Evolutionary conservation across 768 basidiomycete species (phyloP).

Genomic region (Rhizopogon salebrosus): DNA sequence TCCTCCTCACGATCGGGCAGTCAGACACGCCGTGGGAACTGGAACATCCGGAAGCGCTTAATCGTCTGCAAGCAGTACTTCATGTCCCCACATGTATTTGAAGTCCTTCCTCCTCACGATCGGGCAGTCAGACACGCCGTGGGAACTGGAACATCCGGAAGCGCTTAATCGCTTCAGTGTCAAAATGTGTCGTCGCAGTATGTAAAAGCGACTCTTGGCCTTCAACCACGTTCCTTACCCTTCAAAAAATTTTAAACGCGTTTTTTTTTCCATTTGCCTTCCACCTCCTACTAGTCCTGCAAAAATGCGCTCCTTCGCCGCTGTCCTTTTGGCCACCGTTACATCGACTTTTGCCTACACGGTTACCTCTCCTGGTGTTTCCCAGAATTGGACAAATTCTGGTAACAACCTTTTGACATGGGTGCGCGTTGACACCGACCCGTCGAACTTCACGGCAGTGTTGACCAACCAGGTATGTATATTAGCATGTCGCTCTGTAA

Average conservation of each 20-base stretch:
- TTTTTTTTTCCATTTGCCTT: slow-evolving; percentile 10
- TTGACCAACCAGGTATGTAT: slow-evolving; percentile 56
- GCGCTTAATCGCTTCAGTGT: slow-evolving; percentile 5
- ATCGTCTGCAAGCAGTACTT: not conserved
- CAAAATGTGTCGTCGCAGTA: slow-evolving; percentile 4
- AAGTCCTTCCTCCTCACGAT: not conserved
- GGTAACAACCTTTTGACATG: slow-evolving; percentile 55
- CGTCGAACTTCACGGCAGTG: slow-evolving; percentile 60
- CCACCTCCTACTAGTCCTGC: slow-evolving; percentile 10
- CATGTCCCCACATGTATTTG: not conserved
- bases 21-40: slow-evolving; percentile 17
- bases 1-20: not conserved
- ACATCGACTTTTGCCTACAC: slow-evolving; percentile 59
- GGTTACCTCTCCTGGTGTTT: slow-evolving; percentile 46
- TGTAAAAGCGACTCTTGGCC: slow-evolving; percentile 4
- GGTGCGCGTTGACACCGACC: slow-evolving; percentile 63
- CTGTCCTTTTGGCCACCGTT: slow-evolving; percentile 44
- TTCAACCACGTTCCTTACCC: slow-evolving; percentile 11
- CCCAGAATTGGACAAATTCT: slow-evolving; percentile 51
- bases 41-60: too few relatives aligned
- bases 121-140: slow-evolving; percentile 7
- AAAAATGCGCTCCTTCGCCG: slow-evolving; percentile 39
- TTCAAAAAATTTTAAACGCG: slow-evolving; percentile 18
- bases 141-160: slow-evolving; percentile 11
- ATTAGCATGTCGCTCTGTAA: not conserved